Evolutionary conservation across 148 eudicot species (phyloP), one percentile per base, ranked within the genome.

Genomic region (Chenopodium suecicum): DNA sequence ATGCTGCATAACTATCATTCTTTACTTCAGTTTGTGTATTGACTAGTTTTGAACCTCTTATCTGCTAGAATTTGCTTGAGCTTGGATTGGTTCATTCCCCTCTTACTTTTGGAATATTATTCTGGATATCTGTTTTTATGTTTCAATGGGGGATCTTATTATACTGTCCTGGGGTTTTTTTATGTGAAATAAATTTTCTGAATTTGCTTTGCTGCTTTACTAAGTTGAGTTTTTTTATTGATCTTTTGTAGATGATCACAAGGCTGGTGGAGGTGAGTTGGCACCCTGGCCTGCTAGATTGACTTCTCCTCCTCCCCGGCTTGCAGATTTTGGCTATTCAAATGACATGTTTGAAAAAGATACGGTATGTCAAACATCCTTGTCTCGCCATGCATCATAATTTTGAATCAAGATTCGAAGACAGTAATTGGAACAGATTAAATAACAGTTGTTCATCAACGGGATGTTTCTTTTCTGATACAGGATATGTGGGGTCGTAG

Each of bases 201-300:
- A 37, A 56, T 52, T 34, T 27, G 5, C 75, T 47, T 20, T 73
- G 19, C 31, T 70, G 27, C 19, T 48, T 17, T 58, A n/a, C 79
- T 71, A 68, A 16, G 34, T 7, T 54, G 63, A 60, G 41, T 9
- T 63, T 64, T 37, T 74, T 16, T 32, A 9, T 76, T 77, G 75
- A 37, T 64, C 60, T 83, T 82, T 74, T 50, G 84, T 87, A 97
- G 99, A 94, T 90, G 99, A 97, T 77, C 98, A 97, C 84, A 91
- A 85, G 83, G 83, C 82, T 80, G 85, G 88, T 77, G 99, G 98
- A 77, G 89, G 98, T 83, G 98, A 92, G 69, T 86, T 97, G 86
- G 93, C 93, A 34, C 97, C 99, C 74, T 97, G 99, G 99, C 99
- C 99, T 73, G 95, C 93, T 37, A 90, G 98, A 77, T 80, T 92